phyloP scores from a whole-genome alignment of 2,329 filamentous ascomycete genomes.

The Metarhizium brunneum region DNA sequence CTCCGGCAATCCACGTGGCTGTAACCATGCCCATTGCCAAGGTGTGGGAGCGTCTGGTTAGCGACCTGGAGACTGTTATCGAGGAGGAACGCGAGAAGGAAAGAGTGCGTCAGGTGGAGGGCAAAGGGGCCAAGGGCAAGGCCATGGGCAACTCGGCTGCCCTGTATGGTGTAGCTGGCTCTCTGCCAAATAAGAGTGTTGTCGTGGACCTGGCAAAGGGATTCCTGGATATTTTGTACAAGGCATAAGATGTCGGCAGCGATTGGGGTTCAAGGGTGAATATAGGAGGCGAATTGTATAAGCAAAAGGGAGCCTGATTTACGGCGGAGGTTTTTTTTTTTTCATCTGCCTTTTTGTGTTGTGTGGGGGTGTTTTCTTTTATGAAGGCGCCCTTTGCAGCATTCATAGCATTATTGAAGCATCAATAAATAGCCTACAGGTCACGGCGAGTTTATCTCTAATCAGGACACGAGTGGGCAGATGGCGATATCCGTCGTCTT shows the following conservation, averaged over 20 bases:
- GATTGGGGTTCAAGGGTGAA: not conserved
- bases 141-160: slow-evolving; percentile 73
- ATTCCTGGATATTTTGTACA: slow-evolving; percentile 89
- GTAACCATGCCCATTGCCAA: slow-evolving; percentile 81
- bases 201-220: slow-evolving; percentile 84
- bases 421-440: not conserved
- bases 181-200: slow-evolving; percentile 89
- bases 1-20: slow-evolving; percentile 86
- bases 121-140: slow-evolving; percentile 55
- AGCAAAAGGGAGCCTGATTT: not conserved
- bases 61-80: slow-evolving; percentile 58
- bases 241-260: slow-evolving; percentile 46
- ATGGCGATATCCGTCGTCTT: not conserved
- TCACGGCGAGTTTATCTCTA: not conserved
- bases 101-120: slow-evolving; percentile 59
- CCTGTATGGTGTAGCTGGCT: slow-evolving; percentile 90
- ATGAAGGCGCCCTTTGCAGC: not conserved
- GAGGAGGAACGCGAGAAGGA: slow-evolving; percentile 76
- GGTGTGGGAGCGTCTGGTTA: slow-evolving; percentile 69
- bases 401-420: not conserved
- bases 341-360: not conserved
- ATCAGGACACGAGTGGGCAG: not conserved
- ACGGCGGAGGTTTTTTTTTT: not conserved
- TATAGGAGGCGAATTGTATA: not conserved
- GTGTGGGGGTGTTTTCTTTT: not conserved